Evolutionary conservation across 805 yeast species (phyloP).

Genomic region (Lachancea dasiensis): DNA sequence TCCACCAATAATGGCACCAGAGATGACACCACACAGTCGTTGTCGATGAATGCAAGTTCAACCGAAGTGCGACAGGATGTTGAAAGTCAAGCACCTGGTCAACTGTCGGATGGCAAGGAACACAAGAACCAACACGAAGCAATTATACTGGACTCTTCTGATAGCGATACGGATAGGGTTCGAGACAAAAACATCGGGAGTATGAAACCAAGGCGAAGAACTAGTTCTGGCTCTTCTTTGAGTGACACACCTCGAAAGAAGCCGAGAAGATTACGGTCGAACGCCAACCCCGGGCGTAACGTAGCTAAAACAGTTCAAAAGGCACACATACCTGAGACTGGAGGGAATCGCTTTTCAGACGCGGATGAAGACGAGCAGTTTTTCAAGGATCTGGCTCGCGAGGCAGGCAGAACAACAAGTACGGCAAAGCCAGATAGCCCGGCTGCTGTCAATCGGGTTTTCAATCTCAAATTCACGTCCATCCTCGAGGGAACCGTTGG

Average conservation of each 20-base stretch:
- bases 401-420: slow-evolving; percentile 11
- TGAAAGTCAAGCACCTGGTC: too few relatives aligned
- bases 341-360: too few relatives aligned
- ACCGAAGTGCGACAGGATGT: too few relatives aligned
- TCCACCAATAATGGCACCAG: not conserved
- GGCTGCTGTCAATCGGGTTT: slow-evolving; percentile 6
- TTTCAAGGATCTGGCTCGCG: slow-evolving; percentile 19
- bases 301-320: too few relatives aligned
- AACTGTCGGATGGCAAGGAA: too few relatives aligned
- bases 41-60: not conserved
- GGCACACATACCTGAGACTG: too few relatives aligned
- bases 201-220: not conserved
- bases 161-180: too few relatives aligned
- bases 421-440: slow-evolving; percentile 6
- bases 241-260: not conserved
- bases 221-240: not conserved
- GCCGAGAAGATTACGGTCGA: too few relatives aligned
- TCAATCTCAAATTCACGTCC: slow-evolving; percentile 24
- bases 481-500: slow-evolving; percentile 25
- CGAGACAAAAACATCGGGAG: too few relatives aligned
- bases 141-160: not conserved
- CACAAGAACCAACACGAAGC: not conserved
- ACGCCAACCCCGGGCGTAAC: too few relatives aligned
- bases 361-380: slow-evolving; percentile 25
- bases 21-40: too few relatives aligned